Percentiles rank a stretch among this genome's conserved stretches.
phyloP scores from a whole-genome alignment of 345 rosid species.

The Moricandia moricandioides region DNA sequence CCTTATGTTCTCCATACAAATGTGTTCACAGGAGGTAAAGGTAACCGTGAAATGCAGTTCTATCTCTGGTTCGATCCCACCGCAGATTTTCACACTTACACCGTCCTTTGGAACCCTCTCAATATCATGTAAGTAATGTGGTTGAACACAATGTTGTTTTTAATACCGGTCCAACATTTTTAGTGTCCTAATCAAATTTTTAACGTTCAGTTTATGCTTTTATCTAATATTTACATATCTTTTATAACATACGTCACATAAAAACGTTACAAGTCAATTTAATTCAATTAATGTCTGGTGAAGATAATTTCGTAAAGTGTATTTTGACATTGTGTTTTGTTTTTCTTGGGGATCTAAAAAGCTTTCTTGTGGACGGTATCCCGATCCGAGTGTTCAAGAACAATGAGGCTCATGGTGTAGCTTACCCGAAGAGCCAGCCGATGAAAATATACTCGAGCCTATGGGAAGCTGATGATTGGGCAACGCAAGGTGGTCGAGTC shows the following conservation, averaged over 20 bases:
- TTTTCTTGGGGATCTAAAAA: conserved; percentile 17
- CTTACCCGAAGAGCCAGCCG: conserved; percentile 57
- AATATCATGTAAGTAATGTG: conserved; percentile 49
- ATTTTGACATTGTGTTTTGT: neutral
- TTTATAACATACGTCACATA: too few species aligned
- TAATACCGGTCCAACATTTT: too few species aligned
- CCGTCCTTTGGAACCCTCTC: conserved; percentile 72
- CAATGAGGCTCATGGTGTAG: conserved; percentile 56
- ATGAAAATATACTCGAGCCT: conserved; percentile 63
- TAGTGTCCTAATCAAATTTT: too few species aligned
- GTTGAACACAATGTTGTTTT: neutral
- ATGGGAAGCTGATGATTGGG: conserved; percentile 83
- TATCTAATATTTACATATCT: too few species aligned
- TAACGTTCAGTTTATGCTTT: too few species aligned
- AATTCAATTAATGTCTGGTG: too few species aligned
- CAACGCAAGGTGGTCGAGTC: conserved; percentile 60
- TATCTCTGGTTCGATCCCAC: conserved; percentile 83
- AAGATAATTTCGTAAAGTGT: too few species aligned
- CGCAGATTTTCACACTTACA: conserved; percentile 67
- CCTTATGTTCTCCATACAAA: conserved; percentile 78
- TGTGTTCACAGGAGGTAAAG: conserved; percentile 63
- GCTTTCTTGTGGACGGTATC: conserved; percentile 61
- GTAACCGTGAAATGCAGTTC: conserved; percentile 77
- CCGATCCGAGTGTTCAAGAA: conserved; percentile 81
- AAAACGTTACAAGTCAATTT: too few species aligned